phyloP scores from a whole-genome alignment of 2,329 filamentous ascomycete species.

The Dothistroma septosporum region DNA sequence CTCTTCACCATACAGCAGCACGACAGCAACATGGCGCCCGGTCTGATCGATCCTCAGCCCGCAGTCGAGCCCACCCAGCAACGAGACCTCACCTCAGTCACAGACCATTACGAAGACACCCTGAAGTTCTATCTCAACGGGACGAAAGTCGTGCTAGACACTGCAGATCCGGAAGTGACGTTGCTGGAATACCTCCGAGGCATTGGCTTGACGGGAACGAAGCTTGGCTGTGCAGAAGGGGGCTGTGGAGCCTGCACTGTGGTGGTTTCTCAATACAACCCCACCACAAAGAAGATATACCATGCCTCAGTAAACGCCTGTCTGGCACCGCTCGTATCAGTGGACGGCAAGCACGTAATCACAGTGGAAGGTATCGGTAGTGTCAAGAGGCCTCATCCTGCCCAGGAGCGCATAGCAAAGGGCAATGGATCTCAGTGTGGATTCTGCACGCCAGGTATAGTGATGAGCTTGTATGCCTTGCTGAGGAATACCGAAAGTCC shows the following conservation, averaged over 20 bases:
- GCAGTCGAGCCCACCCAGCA: constrained; percentile 45
- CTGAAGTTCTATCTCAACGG: constrained; percentile 93
- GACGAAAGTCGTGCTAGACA: constrained; percentile 78
- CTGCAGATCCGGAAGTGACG: constrained; percentile 86
- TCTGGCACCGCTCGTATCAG: constrained; percentile 82
- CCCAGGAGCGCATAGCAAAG: constrained; percentile 86
- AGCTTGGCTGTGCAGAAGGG: constrained; percentile 92
- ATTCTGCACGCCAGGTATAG: constrained; percentile 96
- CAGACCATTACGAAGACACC: constrained; percentile 77
- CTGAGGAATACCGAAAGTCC: constrained; percentile 78
- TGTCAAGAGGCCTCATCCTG: constrained; percentile 78
- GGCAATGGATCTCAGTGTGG: constrained; percentile 90
- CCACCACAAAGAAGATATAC: constrained; percentile 86
- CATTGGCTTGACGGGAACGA: constrained; percentile 90
- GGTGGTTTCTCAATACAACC: constrained; percentile 89
- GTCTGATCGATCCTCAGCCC: constrained; percentile 49
- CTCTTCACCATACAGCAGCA: not conserved
- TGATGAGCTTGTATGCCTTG: constrained; percentile 93
- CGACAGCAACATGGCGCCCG: constrained; percentile 52
- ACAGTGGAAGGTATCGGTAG: constrained; percentile 95
- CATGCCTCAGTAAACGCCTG: constrained; percentile 97
- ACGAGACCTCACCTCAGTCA: constrained; percentile 57
- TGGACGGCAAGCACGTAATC: constrained; percentile 97
- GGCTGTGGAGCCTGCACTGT: constrained; percentile 96
- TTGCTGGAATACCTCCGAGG: constrained; percentile 89